A percentile compares a stretch with the other conserved stretches of the same genome.
Conservation (phyloP, 257 asterid genomes). For the Nicotiana tomentosiformis region DNA sequence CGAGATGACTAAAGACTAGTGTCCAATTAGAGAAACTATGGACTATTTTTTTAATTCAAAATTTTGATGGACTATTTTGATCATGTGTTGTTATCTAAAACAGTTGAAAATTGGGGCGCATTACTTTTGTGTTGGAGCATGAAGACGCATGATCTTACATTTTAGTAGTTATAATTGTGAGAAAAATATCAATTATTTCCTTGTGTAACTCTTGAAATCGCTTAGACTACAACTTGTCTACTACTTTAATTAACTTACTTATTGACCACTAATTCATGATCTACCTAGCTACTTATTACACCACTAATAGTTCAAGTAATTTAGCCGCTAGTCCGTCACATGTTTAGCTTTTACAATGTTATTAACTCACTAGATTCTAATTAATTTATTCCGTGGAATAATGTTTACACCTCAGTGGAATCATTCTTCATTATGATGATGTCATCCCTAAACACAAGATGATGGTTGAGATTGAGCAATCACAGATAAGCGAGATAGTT, state of each 20-base stretch:
- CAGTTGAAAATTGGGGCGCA: not conserved
- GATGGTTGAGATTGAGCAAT: too few species aligned
- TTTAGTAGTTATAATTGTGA: not conserved
- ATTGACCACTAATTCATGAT: too few species aligned
- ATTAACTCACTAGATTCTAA: not conserved
- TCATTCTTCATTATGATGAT: not conserved
- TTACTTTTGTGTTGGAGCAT: not conserved
- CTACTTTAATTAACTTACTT: too few species aligned
- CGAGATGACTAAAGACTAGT: not conserved
- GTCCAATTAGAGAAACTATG: not conserved
- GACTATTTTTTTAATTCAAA: not conserved
- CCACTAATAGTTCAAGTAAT: too few species aligned
- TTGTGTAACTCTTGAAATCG: too few species aligned
- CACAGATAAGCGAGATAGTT: too few species aligned
- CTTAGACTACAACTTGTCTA: too few species aligned
- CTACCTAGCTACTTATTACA: too few species aligned
- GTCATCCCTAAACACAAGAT: not conserved
- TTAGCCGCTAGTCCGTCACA: not conserved
- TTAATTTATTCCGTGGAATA: too few species aligned
- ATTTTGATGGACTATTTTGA: not conserved
- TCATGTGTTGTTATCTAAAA: not conserved
- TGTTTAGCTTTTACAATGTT: not conserved
- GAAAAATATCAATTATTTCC: too few species aligned
- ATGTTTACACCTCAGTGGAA: not conserved
- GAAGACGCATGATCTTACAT: not conserved